Evolutionary conservation across 2,329 filamentous ascomycete genomes (phyloP).

Genomic region (Elsinoe perseae): DNA sequence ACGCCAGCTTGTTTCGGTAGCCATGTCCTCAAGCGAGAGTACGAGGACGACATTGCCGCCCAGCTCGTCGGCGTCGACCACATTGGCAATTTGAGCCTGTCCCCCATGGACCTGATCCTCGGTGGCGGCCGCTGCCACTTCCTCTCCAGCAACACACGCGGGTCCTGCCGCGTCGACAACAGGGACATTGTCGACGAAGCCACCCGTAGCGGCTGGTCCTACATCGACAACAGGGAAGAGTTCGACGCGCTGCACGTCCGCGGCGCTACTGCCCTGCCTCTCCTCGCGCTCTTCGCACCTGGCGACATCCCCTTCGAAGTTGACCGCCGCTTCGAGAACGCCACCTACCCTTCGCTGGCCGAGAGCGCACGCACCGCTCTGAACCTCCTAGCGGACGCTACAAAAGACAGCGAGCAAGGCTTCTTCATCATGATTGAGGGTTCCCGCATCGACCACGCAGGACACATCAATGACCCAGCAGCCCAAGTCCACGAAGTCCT

Average conservation of each 20-base stretch:
- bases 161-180: constrained; percentile 74
- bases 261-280: constrained; percentile 63
- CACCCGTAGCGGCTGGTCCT: constrained; percentile 65
- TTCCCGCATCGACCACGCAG: constrained; percentile 91
- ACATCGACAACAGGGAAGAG: constrained; percentile 60
- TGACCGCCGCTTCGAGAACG: constrained; percentile 70
- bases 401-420: constrained; percentile 74
- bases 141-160: constrained; percentile 68
- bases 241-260: constrained; percentile 69
- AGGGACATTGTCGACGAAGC: constrained; percentile 69
- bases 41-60: constrained; percentile 85
- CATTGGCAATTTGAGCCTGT: constrained; percentile 49
- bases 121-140: constrained; percentile 93
- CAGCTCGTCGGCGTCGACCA: constrained; percentile 65
- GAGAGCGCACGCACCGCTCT: constrained; percentile 87
- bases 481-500: constrained; percentile 70
- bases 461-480: constrained; percentile 52
- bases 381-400: constrained; percentile 69
- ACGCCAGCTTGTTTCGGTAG: constrained; percentile 92
- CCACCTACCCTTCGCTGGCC: constrained; percentile 77
- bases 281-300: constrained; percentile 76
- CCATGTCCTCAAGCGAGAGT: constrained; percentile 69
- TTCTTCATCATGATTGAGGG: constrained; percentile 99
- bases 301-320: constrained; percentile 88
- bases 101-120: constrained; percentile 83